Evolutionary conservation across 768 basidiomycete species (phyloP).

Genomic region (Kwoniella newhampshirensis): DNA sequence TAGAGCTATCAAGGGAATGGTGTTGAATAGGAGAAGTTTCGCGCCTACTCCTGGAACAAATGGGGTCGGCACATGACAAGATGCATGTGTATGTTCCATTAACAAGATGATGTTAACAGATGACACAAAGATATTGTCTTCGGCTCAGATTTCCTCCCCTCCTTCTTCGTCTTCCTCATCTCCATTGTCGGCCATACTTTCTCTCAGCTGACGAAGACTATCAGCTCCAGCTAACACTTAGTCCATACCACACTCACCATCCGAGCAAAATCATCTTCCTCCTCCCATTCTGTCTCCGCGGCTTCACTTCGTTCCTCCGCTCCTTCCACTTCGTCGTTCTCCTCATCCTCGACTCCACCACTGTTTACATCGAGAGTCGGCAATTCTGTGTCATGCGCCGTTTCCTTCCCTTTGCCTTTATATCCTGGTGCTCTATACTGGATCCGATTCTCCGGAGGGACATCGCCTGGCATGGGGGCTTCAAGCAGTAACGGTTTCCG

Average conservation of each 20-base stretch:
- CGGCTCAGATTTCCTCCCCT: background rate
- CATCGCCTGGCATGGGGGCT: conserved; percentile 13
- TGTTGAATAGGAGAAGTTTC: conserved; percentile 44
- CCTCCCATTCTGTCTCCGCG: conserved; percentile 22
- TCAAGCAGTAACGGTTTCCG: conserved; percentile 33
- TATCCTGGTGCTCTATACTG: background rate
- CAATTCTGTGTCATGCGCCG: conserved; percentile 24
- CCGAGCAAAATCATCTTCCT: conserved; percentile 28
- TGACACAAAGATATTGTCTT: background rate
- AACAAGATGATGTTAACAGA: no score
- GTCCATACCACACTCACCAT: conserved; percentile 17
- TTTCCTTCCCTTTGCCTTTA: conserved; percentile 59
- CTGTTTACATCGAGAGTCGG: background rate
- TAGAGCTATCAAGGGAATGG: conserved; percentile 49
- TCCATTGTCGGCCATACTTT: conserved; percentile 20
- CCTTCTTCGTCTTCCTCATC: conserved; percentile 2
- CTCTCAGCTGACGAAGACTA: conserved; percentile 27
- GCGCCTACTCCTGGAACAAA: conserved; percentile 1
- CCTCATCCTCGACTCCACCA: background rate
- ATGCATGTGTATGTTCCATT: no score
- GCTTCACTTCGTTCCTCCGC: conserved; percentile 8
- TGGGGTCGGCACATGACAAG: background rate
- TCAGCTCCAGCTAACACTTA: background rate
- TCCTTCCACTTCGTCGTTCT: background rate
- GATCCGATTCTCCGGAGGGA: conserved; percentile 29